These are phyloP conservation scores for Casuarina cunninghamiana DNA, from an alignment of 306 rosid genomes.

Conservation along the genomic window DNA sequence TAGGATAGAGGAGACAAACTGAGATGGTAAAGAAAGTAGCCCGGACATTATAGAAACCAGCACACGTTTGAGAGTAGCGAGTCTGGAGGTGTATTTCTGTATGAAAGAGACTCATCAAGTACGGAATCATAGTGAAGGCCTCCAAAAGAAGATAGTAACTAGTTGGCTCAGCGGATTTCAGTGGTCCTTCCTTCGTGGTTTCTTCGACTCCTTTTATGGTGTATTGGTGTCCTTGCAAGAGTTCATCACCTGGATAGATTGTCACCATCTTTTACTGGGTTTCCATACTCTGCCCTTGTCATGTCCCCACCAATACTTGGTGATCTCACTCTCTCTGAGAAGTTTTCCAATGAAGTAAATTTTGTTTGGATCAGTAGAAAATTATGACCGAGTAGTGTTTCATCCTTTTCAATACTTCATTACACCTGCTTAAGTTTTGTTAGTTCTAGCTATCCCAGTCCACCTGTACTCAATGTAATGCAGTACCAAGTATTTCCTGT, in stretches of 20 bases:
- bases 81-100: constrained; percentile 21
- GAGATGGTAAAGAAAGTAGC: constrained; percentile 4
- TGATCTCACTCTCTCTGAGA: constrained; percentile 15
- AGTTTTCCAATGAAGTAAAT: background rate
- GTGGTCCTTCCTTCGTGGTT: constrained; percentile 42
- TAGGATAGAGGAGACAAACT: background rate
- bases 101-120: constrained; percentile 33
- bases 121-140: constrained; percentile 29
- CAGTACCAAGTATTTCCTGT: no score
- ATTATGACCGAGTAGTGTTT: background rate
- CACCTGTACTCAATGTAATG: no score
- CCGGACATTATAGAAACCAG: constrained; percentile 15
- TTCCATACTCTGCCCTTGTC: background rate
- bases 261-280: constrained; percentile 4
- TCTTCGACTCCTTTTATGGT: background rate
- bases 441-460: no score
- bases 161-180: constrained; percentile 28
- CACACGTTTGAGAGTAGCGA: constrained; percentile 35
- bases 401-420: background rate
- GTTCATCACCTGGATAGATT: background rate
- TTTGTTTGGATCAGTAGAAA: background rate
- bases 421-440: no score
- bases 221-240: background rate
- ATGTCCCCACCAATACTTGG: no score
- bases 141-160: constrained; percentile 12